Base-by-base conservation (phyloP, 75 land plant genomes). In the Selaginella moellendorffii region DNA sequence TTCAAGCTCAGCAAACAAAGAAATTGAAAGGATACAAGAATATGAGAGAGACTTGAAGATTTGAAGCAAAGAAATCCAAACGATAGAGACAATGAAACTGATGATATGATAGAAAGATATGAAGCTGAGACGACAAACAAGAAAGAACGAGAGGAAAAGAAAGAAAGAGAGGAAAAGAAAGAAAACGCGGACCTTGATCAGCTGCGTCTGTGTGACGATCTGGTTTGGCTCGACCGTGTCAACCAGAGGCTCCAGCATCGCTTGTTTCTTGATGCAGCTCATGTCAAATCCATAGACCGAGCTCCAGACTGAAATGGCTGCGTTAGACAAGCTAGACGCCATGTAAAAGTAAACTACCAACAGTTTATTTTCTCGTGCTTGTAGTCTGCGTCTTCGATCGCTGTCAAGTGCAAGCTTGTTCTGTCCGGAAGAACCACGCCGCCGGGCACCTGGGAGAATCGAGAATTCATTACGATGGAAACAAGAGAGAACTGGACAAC, bases 331-430 rank as follows among this genome's bases (percentile, higher is more conserved):
- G 9, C 26, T 36, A 36, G 14, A 36, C 46, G 5, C 14, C 14
- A 62, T 2, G 5, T 18, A 62, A 5, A 27, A 24, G 28, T 61
- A 25, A 2, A 61, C 19, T 61, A 23, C 71, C 74, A 68, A 90
- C 96, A 90, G 26, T 78, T 82, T 65, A 90, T 90, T 74, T 90
- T 90, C 62, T 90, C 97, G 52, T 84, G 82, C 70, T 90, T 90
- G 68, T 90, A 90, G 19, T 90, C 97, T 29, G 92, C 87, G 78
- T 90, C 97, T 71, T 90, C 97, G 68, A 90, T 90, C 20, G 97
- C 97, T 42, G 87, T 84, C 51, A 90, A 66, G 66, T 75, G 80
- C 31, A 90, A 69, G 10, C 86, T 83, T 19, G 88, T 84, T 64
- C 69, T 82, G 61, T 90, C 97, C 9, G 97, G 97, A 12, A 90